phyloP scores from a whole-genome alignment of 2,329 filamentous ascomycete species.

The Ascochyta rabiei region DNA sequence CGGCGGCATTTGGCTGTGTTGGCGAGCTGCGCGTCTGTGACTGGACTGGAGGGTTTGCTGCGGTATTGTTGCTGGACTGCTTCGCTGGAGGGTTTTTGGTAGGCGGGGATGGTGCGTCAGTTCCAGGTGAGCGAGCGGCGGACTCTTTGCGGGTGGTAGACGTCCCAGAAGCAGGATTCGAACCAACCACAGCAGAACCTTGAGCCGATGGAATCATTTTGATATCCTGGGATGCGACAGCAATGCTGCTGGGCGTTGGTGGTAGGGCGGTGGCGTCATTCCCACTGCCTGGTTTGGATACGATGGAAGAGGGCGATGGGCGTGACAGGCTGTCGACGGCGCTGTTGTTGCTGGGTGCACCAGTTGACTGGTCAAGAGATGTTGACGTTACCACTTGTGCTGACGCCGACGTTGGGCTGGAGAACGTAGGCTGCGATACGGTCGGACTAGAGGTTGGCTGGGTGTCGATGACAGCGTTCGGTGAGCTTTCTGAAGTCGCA shows the following conservation, averaged over 20 bases:
- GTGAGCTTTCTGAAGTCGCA: not conserved
- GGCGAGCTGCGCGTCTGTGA: constrained; percentile 41
- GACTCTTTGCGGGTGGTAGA: constrained; percentile 15
- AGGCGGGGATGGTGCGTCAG: constrained; percentile 19
- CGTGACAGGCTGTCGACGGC: not conserved
- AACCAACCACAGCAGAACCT: not conserved
- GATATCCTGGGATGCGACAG: constrained; percentile 1
- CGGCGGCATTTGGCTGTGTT: constrained; percentile 58
- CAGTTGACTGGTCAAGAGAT: not conserved
- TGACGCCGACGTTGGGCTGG: not conserved
- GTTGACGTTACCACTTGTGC: not conserved
- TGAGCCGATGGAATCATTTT: not conserved
- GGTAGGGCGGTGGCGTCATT: not conserved
- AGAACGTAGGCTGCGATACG: not conserved
- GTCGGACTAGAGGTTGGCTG: not conserved
- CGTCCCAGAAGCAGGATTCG: constrained; percentile 7
- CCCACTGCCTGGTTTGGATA: not conserved
- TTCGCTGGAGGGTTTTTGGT: constrained; percentile 18
- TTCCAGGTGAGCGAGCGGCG: constrained; percentile 13
- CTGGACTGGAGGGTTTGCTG: constrained; percentile 22
- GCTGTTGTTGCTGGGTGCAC: not conserved
- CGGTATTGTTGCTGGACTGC: constrained; percentile 25
- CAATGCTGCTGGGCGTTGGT: not conserved
- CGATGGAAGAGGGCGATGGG: not conserved
- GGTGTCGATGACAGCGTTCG: constrained; percentile 1